Base-by-base conservation (phyloP, 768 basidiomycete genomes). In the Pleurotus eryngii region DNA sequence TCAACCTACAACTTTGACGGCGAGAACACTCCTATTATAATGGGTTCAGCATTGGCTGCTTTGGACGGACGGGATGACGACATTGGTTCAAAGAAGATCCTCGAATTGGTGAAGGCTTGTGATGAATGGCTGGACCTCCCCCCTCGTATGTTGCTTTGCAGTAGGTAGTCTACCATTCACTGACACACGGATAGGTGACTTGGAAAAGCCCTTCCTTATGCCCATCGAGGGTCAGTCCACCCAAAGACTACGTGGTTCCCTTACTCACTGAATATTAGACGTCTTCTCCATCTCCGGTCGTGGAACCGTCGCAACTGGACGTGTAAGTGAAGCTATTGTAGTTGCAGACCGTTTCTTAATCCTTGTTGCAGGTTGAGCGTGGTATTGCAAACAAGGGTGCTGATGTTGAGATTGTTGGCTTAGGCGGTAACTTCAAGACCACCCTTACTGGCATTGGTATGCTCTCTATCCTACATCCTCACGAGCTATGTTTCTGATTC, bases 251-350 rank as follows among this genome's bases (percentile, higher is more conserved):
- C 20, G 45, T 30, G 24, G 20, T 22, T 12, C n/a, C 39, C 14
- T 18, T 26, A 22, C 24, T 46, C 17, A n/a, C 9, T 11, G 35
- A 54, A 54, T 18, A 47, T 4, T 42, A 79, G 94, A 96, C 64
- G 90, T 93, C 57, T 98, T 96, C 78, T 98, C 96, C 12, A 98
- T 98, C 67, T 89, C 96, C 66, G 97, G 97, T 53, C 92, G 97
- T 75, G 97, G 97, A 64, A 99, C 97, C 59, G 97, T 99, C 60
- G 92, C 89, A 37, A 97, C 95, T 61, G 97, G 97, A 59, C 87
- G 92, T 63, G 94, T 89, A 68, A 64, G 86, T 72, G 37, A 35
- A 35, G 8, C 8, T 35, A 3, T 35, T 35, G 30, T 11, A 35
- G 8, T 9, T 35, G 8, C 8, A 35, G 30, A 35, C 8, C 30